Conservation (phyloP, 352 stramenopile genomes). For the Aphanomyces euteiches region DNA sequence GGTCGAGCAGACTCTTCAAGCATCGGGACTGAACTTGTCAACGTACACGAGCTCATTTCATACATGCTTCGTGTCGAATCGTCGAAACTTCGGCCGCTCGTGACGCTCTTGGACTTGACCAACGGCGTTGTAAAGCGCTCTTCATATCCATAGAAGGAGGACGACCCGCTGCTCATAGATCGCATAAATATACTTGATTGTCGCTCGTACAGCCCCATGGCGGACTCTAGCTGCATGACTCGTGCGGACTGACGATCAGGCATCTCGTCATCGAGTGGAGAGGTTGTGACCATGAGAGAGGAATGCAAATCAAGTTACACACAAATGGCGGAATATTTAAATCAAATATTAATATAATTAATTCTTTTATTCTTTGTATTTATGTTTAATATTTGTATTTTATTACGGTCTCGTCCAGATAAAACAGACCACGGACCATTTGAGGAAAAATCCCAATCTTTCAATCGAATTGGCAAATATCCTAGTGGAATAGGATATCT, state of each 20-base stretch:
- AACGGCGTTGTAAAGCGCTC: slow-evolving; percentile 1
- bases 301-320: not conserved
- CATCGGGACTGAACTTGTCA: slow-evolving; percentile 2
- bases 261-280: not conserved
- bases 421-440: too few relatives aligned
- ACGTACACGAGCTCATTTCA: not conserved
- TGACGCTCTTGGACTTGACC: slow-evolving; percentile 8
- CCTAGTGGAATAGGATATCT: too few relatives aligned
- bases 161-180: not conserved
- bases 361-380: not conserved
- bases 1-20: slow-evolving; percentile 17
- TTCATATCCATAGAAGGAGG: slow-evolving; percentile 12
- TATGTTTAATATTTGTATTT: not conserved
- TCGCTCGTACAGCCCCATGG: not conserved
- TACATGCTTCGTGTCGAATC: slow-evolving; percentile 10
- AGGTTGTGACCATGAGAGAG: not conserved
- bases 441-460: too few relatives aligned
- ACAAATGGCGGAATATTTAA: not conserved
- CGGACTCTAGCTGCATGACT: not conserved
- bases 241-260: not conserved
- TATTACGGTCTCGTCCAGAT: not conserved
- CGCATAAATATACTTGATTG: slow-evolving; percentile 9
- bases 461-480: too few relatives aligned
- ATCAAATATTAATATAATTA: slow-evolving; percentile 5
- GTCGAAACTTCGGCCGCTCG: not conserved